phyloP scores from a whole-genome alignment of 2,329 filamentous ascomycete genomes.

The Gnomoniopsis sp. region DNA sequence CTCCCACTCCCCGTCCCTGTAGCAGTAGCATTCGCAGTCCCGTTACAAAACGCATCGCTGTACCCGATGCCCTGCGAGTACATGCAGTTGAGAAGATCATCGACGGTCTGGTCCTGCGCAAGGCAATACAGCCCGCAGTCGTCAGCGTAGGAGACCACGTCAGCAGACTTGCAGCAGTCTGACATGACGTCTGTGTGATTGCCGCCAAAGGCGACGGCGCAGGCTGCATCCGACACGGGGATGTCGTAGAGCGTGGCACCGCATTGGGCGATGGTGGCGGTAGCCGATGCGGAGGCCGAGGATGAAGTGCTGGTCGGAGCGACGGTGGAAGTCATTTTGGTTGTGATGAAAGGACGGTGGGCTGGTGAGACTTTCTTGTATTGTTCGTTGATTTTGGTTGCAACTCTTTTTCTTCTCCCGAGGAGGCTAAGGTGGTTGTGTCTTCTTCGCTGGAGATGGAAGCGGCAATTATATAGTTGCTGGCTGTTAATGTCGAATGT shows the following conservation, averaged over 20 bases:
- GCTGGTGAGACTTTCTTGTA: too few species aligned
- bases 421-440: too few species aligned
- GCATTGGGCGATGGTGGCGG: constrained; percentile 2
- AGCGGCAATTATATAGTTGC: too few species aligned
- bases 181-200: constrained; percentile 37
- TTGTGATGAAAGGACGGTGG: too few species aligned
- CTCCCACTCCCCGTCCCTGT: constrained; percentile 26
- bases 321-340: too few species aligned
- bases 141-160: constrained; percentile 33
- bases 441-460: too few species aligned
- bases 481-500: too few species aligned
- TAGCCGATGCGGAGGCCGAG: neutral
- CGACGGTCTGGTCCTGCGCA: constrained; percentile 35
- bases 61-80: constrained; percentile 29
- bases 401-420: too few species aligned
- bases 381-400: too few species aligned
- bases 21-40: constrained; percentile 30
- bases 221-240: constrained; percentile 41
- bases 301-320: neutral
- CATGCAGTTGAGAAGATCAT: constrained; percentile 33
- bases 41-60: constrained; percentile 37
- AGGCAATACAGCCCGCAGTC: constrained; percentile 41
- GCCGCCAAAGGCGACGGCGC: constrained; percentile 36
- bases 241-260: constrained; percentile 35
- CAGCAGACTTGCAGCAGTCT: constrained; percentile 26